Percentiles rank a stretch among this genome's conserved stretches.
Evolutionary conservation across 352 stramenopile genomes (phyloP).

Genomic region (Phytophthora cryptogea): DNA sequence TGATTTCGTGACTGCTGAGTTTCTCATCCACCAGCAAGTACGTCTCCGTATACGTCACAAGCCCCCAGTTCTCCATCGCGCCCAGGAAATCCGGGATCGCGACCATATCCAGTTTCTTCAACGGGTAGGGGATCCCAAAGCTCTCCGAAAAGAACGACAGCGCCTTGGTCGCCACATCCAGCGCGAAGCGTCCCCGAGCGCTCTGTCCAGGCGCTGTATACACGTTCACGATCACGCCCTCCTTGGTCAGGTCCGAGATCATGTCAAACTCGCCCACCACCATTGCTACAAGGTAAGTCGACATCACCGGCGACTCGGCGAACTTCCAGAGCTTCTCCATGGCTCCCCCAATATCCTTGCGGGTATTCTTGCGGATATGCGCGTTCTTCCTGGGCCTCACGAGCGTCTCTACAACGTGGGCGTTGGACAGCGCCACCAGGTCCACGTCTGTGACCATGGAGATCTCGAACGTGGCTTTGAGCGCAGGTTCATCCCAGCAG

Average conservation of each 20-base stretch:
- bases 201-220: slow-evolving; percentile 95
- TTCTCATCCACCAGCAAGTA: slow-evolving; percentile 85
- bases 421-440: slow-evolving; percentile 96
- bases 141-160: slow-evolving; percentile 74
- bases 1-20: slow-evolving; percentile 60
- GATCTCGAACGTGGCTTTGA: slow-evolving; percentile 96
- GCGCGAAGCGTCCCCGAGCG: slow-evolving; percentile 89
- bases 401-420: slow-evolving; percentile 90
- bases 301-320: slow-evolving; percentile 96
- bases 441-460: slow-evolving; percentile 91
- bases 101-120: slow-evolving; percentile 99
- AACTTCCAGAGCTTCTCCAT: slow-evolving; percentile 86
- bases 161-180: slow-evolving; percentile 68
- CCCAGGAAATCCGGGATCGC: slow-evolving; percentile 95
- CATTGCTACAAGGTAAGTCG: slow-evolving; percentile 97
- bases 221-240: slow-evolving; percentile 94
- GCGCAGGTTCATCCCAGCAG: slow-evolving; percentile 97
- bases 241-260: slow-evolving; percentile 86
- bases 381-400: slow-evolving; percentile 65
- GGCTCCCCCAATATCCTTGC: slow-evolving; percentile 31
- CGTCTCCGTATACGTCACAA: slow-evolving; percentile 96
- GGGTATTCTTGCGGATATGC: slow-evolving; percentile 51
- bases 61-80: slow-evolving; percentile 95
- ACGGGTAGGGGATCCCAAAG: slow-evolving; percentile 93
- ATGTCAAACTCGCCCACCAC: slow-evolving; percentile 96